Conservation (phyloP, 2,329 filamentous ascomycete species). For the Penicillium sp. region DNA sequence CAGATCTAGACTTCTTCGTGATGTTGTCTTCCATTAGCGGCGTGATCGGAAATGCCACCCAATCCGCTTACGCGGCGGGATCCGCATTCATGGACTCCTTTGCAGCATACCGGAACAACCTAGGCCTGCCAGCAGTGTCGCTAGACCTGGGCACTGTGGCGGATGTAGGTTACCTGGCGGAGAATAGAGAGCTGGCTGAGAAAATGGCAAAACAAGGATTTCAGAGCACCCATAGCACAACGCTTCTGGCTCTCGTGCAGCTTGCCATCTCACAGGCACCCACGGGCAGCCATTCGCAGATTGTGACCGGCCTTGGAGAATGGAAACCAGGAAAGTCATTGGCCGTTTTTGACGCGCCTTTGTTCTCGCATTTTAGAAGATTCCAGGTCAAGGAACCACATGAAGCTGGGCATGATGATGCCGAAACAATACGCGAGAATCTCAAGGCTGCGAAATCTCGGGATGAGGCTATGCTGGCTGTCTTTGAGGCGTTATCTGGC, state of each 20-base stretch:
- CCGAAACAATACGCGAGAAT: conserved; percentile 13
- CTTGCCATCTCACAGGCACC: conserved; percentile 16
- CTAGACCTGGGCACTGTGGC: conserved; percentile 36
- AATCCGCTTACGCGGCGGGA: conserved; percentile 47
- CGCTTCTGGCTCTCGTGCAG: conserved; percentile 23
- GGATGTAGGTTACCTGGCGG: conserved; percentile 30
- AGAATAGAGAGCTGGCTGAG: conserved; percentile 21
- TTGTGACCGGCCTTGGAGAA: conserved; percentile 29
- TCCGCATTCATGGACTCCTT: conserved; percentile 41
- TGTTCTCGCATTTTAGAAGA: conserved; percentile 28
- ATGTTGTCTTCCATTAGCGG: conserved; percentile 44
- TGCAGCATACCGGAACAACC: conserved; percentile 28
- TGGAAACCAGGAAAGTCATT: conserved; percentile 26
- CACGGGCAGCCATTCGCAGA: conserved; percentile 7
- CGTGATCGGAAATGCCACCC: conserved; percentile 48
- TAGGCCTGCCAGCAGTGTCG: conserved; percentile 29
- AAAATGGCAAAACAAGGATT: conserved; percentile 30
- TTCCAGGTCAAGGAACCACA: not conserved
- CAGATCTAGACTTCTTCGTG: conserved; percentile 43
- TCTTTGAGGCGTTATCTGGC: conserved; percentile 19
- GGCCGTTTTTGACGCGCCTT: conserved; percentile 24
- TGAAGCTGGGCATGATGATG: not conserved
- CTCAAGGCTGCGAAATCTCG: conserved; percentile 12
- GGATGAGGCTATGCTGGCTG: conserved; percentile 21
- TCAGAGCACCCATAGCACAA: conserved; percentile 23